Conservation (phyloP, 371 early-diverging fungal genomes). For the Mucor indicus region DNA sequence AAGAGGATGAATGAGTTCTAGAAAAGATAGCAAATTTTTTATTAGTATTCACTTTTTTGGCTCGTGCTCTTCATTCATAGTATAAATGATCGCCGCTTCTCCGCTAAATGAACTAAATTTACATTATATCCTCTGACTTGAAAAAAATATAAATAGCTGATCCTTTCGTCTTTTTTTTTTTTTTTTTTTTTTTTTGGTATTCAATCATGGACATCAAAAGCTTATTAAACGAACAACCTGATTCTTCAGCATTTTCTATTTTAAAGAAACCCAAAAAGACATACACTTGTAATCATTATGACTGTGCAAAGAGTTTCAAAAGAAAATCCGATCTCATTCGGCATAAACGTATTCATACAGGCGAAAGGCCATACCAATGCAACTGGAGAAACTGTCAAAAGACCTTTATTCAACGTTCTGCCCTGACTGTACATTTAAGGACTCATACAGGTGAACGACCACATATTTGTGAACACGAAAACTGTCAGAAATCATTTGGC, state of each 20-base stretch:
- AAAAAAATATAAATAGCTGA: too few species aligned
- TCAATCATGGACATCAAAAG: not conserved
- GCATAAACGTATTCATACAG: constrained; percentile 74
- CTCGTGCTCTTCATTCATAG: too few species aligned
- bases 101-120: too few species aligned
- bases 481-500: constrained; percentile 61
- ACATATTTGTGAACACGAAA: constrained; percentile 63
- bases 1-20: too few species aligned
- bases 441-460: constrained; percentile 81
- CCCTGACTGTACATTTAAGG: constrained; percentile 72
- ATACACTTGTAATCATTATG: constrained; percentile 51
- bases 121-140: too few species aligned
- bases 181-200: too few species aligned
- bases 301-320: constrained; percentile 66
- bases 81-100: too few species aligned
- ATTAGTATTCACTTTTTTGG: too few species aligned
- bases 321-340: constrained; percentile 72
- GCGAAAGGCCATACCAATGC: constrained; percentile 66
- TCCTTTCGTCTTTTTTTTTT: too few species aligned
- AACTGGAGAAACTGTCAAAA: constrained; percentile 61
- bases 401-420: constrained; percentile 75
- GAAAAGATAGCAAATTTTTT: too few species aligned
- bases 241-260: not conserved
- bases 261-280: not conserved
- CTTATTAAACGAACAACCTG: not conserved